These are phyloP conservation scores for Aegilops sharonensis DNA, from an alignment of 176 grass and related monocot species.

Conservation along the genomic window DNA sequence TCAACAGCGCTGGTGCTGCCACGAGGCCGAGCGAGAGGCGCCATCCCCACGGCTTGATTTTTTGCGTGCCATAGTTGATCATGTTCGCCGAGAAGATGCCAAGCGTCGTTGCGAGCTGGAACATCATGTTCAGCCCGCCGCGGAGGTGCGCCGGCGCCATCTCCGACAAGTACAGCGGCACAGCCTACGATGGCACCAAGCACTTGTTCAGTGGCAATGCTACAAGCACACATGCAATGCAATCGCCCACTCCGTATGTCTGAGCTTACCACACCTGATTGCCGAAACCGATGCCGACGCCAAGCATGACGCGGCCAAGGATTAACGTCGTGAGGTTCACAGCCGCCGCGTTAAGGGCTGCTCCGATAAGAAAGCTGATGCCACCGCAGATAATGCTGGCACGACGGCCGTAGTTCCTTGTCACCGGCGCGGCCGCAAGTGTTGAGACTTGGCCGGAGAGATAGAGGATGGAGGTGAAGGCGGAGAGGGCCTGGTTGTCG, in stretches of 20 bases:
- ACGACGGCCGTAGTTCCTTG: constrained; percentile 76
- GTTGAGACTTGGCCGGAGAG: constrained; percentile 78
- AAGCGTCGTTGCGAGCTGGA: constrained; percentile 90
- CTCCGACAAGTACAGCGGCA: constrained; percentile 86
- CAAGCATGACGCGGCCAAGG: constrained; percentile 87
- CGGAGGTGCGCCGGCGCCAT: constrained; percentile 92
- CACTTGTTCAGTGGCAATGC: neutral
- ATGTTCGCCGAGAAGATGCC: constrained; percentile 94
- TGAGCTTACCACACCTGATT: constrained; percentile 47
- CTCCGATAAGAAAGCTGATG: constrained; percentile 79
- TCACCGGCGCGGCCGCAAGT: constrained; percentile 68
- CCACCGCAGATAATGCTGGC: constrained; percentile 85
- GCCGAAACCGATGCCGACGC: constrained; percentile 85
- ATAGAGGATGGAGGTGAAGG: constrained; percentile 77
- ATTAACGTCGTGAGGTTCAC: constrained; percentile 63
- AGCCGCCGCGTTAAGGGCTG: constrained; percentile 66
- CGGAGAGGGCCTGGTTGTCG: constrained; percentile 70
- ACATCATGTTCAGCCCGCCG: constrained; percentile 94
- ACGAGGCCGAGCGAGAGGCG: constrained; percentile 81
- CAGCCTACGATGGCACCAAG: neutral
- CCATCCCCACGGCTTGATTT: constrained; percentile 84
- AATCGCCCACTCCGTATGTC: neutral
- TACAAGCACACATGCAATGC: neutral
- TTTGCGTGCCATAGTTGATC: constrained; percentile 92
- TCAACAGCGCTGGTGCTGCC: constrained; percentile 56